phyloP scores from a whole-genome alignment of 129 eudicot genomes.

The Flaveria robusta region DNA sequence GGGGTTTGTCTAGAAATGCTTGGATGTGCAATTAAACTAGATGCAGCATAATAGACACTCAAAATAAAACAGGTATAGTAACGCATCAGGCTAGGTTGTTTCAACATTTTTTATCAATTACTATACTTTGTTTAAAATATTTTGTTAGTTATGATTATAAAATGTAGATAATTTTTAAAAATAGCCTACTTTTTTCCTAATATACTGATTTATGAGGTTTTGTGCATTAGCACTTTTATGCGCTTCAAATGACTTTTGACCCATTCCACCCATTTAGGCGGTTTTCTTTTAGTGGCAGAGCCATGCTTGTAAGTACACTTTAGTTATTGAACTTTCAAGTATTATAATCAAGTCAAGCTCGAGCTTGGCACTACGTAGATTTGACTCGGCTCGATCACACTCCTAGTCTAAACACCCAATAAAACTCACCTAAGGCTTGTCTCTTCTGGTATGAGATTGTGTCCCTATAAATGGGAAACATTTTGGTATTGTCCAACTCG shows the following conservation, averaged over 20 bases:
- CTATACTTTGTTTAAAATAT: background rate
- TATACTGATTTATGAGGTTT: background rate
- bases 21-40: background rate
- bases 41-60: background rate
- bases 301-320: background rate
- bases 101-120: background rate
- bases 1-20: background rate
- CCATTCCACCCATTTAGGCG: background rate
- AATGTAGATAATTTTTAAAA: background rate
- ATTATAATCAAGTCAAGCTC: background rate
- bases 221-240: background rate
- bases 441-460: conserved; percentile 82
- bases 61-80: background rate
- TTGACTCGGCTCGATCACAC: background rate
- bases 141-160: background rate
- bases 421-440: conserved; percentile 74
- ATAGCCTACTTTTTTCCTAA: background rate
- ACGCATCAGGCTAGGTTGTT: background rate
- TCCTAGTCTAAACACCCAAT: background rate
- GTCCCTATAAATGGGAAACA: conserved; percentile 52
- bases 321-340: background rate
- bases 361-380: background rate
- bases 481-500: conserved; percentile 64
- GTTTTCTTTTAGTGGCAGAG: background rate
- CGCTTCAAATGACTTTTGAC: background rate